phyloP scores from a whole-genome alignment of 2,329 filamentous ascomycete species.

The Fusarium duplospermum region DNA sequence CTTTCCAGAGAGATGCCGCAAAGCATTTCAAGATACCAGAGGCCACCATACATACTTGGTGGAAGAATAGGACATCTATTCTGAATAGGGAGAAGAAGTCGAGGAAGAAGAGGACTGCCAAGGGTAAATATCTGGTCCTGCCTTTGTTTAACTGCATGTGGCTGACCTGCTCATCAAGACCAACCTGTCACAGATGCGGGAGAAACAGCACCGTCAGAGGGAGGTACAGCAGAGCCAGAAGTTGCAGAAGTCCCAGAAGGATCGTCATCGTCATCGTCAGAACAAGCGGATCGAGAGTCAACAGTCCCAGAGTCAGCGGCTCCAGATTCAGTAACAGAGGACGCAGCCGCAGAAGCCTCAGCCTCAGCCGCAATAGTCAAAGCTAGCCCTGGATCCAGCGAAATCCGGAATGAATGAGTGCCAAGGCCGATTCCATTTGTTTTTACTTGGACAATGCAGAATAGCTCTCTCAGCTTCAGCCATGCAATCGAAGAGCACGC shows the following conservation, averaged over 20 bases:
- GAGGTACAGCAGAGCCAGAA: not conserved
- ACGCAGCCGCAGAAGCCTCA: not conserved
- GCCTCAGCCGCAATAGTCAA: not conserved
- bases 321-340: not conserved
- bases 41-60: not conserved
- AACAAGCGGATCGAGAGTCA: not conserved
- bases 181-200: not conserved
- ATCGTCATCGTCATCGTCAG: not conserved
- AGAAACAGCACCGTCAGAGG: not conserved
- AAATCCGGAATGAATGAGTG: not conserved
- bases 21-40: not conserved
- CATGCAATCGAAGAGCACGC: not conserved
- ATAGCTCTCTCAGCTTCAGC: not conserved
- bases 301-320: not conserved
- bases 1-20: not conserved
- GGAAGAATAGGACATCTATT: not conserved
- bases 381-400: not conserved
- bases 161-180: not conserved
- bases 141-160: not conserved
- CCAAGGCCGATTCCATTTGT: not conserved
- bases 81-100: not conserved
- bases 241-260: not conserved
- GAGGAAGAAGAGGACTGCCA: not conserved
- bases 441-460: not conserved
- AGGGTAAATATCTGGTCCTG: not conserved